Conservation (phyloP, 495 filamentous ascomycete species). For the Acidomyces sp. region DNA sequence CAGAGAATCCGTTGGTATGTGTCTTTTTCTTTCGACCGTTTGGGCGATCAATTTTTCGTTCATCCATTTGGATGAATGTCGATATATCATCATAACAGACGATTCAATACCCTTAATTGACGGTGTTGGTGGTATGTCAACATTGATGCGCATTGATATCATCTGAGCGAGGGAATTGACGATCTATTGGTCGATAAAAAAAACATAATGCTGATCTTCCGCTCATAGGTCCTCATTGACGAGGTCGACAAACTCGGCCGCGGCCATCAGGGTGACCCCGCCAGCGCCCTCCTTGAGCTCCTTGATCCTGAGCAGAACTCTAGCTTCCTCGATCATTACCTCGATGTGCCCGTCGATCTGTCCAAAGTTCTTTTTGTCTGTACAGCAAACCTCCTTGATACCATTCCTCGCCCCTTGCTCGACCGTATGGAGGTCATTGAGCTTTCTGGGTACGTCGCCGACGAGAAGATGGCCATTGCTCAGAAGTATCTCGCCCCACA, state of each 20-base stretch:
- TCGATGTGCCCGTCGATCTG: conserved; percentile 96
- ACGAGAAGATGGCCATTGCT: conserved; percentile 99
- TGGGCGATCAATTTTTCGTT: too few relatives aligned
- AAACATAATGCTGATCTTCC: too few relatives aligned
- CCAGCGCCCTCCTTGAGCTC: conserved; percentile 85
- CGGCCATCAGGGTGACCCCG: conserved; percentile 90
- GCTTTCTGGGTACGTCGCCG: conserved; percentile 89
- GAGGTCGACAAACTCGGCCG: conserved; percentile 96
- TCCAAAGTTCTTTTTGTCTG: conserved; percentile 98
- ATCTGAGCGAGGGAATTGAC: too few relatives aligned
- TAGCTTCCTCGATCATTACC: conserved; percentile 95
- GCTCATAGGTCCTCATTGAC: conserved; percentile 94
- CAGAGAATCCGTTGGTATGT: conserved; percentile 92
- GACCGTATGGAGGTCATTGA: conserved; percentile 99
- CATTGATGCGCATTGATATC: too few relatives aligned
- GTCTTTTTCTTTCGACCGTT: too few relatives aligned
- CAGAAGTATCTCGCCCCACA: conserved; percentile 82
- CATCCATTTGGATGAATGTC: too few relatives aligned
- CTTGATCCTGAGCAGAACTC: conserved; percentile 96
- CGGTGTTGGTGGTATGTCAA: too few relatives aligned
- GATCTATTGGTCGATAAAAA: too few relatives aligned
- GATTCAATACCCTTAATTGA: too few relatives aligned
- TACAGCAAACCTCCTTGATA: conserved; percentile 98
- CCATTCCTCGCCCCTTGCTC: conserved; percentile 84
- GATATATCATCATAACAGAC: too few relatives aligned